Base-by-base conservation (phyloP, 495 filamentous ascomycete genomes). In the Penicillium argentinense region DNA sequence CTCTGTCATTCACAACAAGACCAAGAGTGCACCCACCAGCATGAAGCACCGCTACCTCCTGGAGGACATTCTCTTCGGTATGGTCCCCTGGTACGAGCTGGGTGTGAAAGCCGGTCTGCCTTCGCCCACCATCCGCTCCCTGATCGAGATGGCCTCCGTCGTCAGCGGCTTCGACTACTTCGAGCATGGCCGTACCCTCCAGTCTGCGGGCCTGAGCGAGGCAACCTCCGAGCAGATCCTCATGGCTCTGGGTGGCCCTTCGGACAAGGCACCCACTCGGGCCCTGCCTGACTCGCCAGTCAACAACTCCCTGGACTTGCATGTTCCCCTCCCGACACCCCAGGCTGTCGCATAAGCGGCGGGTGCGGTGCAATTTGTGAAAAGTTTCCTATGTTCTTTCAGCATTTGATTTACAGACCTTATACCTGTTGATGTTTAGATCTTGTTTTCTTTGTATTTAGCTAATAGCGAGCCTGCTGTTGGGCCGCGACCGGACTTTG, bases 111-210 rank as follows among this genome's bases (percentile, higher is more conserved):
- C 33, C 13, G 52, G 52, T 28, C 26, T 55, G 40, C 6, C 52
- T n/a, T 55, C 52, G 21, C 52, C 52, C 7, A 55, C 46, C 5
- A 55, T 55, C 18, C 33, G 34, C 9, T 42, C 52, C 1, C 45
- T 55, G n/a, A 55, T 55, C 18, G 46, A 55, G 34, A 40, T 55
- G 52, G 52, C 52, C 1, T 45, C 47, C 2, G 46, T 50, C 17
- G 45, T 55, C 9, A 49, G 52, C 18, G 52, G 52, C 7, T 49
- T 93, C 91, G 27, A 95, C 76, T 62, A 92, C 88, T 58, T 95
- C 86, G 82, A 92, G 84, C 42, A 93, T 74, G 58, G 92, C 84
- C n/a, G 89, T 86, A 7, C 87, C 86, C 66, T 95, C 86, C 39
- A 89, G 67, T 8, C 89, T 86, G 23, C 88, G 86, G 47, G 86